A percentile compares a stretch with the other conserved stretches of the same genome.
Conservation (phyloP, 2,329 filamentous ascomycete species). For the Colletotrichum horii region DNA sequence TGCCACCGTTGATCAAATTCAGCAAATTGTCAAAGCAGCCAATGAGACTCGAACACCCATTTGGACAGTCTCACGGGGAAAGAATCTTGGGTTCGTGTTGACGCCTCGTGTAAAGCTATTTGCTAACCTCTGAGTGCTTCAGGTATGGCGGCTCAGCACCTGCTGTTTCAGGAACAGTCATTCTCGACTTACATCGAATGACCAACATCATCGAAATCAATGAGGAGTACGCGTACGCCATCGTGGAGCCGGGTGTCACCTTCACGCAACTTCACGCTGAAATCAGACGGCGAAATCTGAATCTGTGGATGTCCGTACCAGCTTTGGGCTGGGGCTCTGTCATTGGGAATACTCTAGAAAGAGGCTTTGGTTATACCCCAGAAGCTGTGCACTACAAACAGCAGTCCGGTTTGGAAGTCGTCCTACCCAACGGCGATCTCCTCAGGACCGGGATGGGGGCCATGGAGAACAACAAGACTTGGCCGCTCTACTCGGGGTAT, state of each 20-base stretch:
- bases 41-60: not conserved
- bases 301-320: conserved; percentile 52
- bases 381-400: conserved; percentile 40
- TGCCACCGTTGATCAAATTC: not conserved
- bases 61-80: not conserved
- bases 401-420: conserved; percentile 47
- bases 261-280: conserved; percentile 45
- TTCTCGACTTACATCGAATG: conserved; percentile 47
- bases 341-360: conserved; percentile 30
- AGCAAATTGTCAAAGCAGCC: not conserved
- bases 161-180: conserved; percentile 37
- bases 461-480: conserved; percentile 27
- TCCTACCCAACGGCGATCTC: conserved; percentile 41
- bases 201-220: conserved; percentile 47
- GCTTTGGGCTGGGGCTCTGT: conserved; percentile 29
- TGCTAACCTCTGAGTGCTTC: not conserved
- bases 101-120: not conserved
- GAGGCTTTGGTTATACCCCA: conserved; percentile 36
- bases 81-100: not conserved
- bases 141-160: conserved; percentile 52
- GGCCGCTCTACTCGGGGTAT: not conserved
- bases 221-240: conserved; percentile 45
- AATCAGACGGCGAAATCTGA: conserved; percentile 34
- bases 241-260: conserved; percentile 50
- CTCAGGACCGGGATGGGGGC: conserved; percentile 46